Evolutionary conservation across 2,329 filamentous ascomycete species (phyloP).

Genomic region (Aspergillus sp.): DNA sequence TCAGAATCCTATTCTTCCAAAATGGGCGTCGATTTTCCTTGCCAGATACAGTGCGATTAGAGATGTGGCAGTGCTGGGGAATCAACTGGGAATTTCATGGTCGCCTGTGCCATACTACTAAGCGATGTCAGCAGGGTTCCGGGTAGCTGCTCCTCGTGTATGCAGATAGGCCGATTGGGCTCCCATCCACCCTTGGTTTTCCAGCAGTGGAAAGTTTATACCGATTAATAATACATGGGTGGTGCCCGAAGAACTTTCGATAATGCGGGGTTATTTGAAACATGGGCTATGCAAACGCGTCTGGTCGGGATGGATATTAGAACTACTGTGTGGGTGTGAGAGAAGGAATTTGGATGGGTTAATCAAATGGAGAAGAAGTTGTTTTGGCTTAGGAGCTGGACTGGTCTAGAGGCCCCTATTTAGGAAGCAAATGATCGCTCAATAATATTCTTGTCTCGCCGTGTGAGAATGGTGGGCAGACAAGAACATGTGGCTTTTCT

Average conservation of each 20-base stretch:
- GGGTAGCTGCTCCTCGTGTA: not conserved
- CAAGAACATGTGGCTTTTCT: not conserved
- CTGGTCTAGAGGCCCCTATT: not conserved
- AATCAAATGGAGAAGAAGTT: not conserved
- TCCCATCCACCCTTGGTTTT: not conserved
- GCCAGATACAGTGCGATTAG: not conserved
- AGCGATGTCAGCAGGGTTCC: constrained; percentile 1
- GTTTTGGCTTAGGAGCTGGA: not conserved
- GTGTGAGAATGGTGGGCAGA: not conserved
- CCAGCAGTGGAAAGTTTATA: not conserved
- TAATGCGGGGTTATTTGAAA: not conserved
- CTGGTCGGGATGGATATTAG: not conserved
- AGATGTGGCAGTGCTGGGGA: not conserved
- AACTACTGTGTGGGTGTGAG: not conserved
- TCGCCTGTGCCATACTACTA: not conserved
- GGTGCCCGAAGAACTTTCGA: not conserved
- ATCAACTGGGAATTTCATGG: not conserved
- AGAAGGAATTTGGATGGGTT: not conserved
- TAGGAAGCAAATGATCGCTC: not conserved
- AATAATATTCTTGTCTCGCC: not conserved
- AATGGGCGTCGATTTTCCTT: not conserved
- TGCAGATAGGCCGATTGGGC: not conserved
- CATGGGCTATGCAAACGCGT: not conserved
- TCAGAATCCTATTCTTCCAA: not conserved
- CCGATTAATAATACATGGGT: not conserved